Percentiles rank a stretch among this genome's conserved stretches.
Evolutionary conservation across 2,329 filamentous ascomycete species (phyloP).

Genomic region (Claviceps sp.): DNA sequence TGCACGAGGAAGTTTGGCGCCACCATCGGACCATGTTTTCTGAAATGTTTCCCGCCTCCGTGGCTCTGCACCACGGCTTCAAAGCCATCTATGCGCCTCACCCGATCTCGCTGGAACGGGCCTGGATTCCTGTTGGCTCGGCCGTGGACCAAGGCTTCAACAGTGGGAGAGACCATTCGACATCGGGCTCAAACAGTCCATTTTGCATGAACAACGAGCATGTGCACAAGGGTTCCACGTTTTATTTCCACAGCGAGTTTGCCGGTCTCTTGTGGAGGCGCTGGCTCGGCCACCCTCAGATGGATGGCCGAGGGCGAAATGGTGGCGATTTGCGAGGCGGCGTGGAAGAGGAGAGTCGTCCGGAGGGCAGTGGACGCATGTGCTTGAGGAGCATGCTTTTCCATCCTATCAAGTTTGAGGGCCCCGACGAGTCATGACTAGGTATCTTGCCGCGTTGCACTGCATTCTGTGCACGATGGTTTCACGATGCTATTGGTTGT

Average conservation of each 20-base stretch:
- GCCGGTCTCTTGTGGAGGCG: constrained; percentile 64
- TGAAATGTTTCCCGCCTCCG: constrained; percentile 64
- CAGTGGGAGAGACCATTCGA: constrained; percentile 52
- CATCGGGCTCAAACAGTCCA: constrained; percentile 50
- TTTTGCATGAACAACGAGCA: constrained; percentile 62
- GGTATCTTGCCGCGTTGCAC: not conserved
- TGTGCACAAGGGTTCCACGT: constrained; percentile 69
- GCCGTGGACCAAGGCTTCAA: constrained; percentile 71
- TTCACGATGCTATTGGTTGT: too few species aligned
- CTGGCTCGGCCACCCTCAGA: constrained; percentile 54
- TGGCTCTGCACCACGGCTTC: constrained; percentile 61
- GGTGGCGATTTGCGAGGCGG: constrained; percentile 40
- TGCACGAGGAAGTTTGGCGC: constrained; percentile 61
- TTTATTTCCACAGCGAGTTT: constrained; percentile 76
- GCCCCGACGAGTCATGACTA: constrained; percentile 18
- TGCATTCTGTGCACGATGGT: too few species aligned
- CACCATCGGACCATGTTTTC: constrained; percentile 61
- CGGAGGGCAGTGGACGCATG: constrained; percentile 47
- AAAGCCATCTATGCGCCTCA: constrained; percentile 75
- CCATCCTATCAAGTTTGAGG: constrained; percentile 65
- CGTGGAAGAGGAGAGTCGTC: constrained; percentile 33
- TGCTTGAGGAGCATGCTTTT: constrained; percentile 69
- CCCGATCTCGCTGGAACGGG: constrained; percentile 64
- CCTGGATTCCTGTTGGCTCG: constrained; percentile 49
- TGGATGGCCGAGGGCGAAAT: constrained; percentile 35